These are phyloP conservation scores for Prinsepia uniflora DNA, from an alignment of 306 rosid species.

Conservation along the genomic window DNA sequence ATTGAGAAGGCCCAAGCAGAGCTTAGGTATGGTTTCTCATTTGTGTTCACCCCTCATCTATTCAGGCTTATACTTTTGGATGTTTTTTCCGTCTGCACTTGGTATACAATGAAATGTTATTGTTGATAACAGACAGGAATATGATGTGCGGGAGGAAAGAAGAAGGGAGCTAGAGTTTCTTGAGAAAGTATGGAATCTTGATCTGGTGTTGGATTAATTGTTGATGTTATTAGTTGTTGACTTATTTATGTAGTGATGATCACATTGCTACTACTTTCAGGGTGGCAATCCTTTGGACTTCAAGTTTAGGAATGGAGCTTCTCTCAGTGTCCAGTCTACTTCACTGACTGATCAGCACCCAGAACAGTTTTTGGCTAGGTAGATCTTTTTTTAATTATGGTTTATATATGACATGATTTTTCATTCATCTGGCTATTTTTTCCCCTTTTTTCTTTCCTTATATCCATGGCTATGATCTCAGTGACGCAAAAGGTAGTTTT, in stretches of 20 bases:
- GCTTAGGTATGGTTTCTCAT: conserved; percentile 65
- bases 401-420: conserved; percentile 17
- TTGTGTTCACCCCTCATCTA: neutral
- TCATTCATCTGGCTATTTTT: conserved; percentile 6
- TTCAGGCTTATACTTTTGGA: conserved; percentile 23
- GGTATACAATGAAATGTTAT: conserved; percentile 22
- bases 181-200: conserved; percentile 69
- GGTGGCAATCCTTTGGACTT: conserved; percentile 98
- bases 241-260: conserved; percentile 23
- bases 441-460: conserved; percentile 5
- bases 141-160: conserved; percentile 88
- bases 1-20: conserved; percentile 93
- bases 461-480: conserved; percentile 33
- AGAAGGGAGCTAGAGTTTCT: conserved; percentile 95
- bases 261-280: conserved; percentile 42
- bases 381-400: conserved; percentile 19
- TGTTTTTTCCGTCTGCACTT: conserved; percentile 13
- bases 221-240: neutral
- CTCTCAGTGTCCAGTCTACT: conserved; percentile 95
- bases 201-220: conserved; percentile 17
- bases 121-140: conserved; percentile 79
- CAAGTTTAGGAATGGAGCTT: conserved; percentile 76
- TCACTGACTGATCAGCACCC: conserved; percentile 90
- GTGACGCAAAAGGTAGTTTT: conserved; percentile 98
- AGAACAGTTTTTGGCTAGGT: conserved; percentile 93